Evolutionary conservation across 2,329 filamentous ascomycete species (phyloP).

Genomic region (Verticillium albo-atrum): DNA sequence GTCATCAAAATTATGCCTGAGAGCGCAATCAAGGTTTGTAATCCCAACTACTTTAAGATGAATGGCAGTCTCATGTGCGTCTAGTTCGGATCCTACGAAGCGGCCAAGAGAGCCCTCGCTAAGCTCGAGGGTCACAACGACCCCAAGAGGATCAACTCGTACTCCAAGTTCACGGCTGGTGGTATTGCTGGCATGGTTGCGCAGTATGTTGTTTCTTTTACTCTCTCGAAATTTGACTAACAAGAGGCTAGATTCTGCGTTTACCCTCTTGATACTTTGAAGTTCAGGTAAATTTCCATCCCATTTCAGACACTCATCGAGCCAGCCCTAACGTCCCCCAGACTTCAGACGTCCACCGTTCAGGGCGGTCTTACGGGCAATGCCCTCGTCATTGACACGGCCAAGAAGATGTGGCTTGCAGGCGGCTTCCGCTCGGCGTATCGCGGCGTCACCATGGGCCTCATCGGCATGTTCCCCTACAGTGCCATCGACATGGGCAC

Average conservation of each 20-base stretch:
- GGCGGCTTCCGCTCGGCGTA: slow-evolving; percentile 77
- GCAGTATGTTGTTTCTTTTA: slow-evolving; percentile 54
- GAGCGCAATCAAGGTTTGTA: slow-evolving; percentile 75
- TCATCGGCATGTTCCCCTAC: slow-evolving; percentile 96
- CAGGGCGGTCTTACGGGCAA: slow-evolving; percentile 80
- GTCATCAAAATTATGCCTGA: slow-evolving; percentile 98
- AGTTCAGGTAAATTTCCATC: slow-evolving; percentile 45
- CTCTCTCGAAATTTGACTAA: neutral
- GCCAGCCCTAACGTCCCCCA: slow-evolving; percentile 36
- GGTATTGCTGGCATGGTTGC: slow-evolving; percentile 91
- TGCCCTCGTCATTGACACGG: slow-evolving; percentile 75
- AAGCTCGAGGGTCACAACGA: slow-evolving; percentile 85
- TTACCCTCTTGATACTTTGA: slow-evolving; percentile 87
- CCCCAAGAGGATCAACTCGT: slow-evolving; percentile 70
- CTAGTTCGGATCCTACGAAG: slow-evolving; percentile 93
- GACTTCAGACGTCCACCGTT: slow-evolving; percentile 93
- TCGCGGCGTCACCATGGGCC: slow-evolving; percentile 86
- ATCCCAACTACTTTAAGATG: neutral
- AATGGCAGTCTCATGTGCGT: neutral
- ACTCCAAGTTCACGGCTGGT: slow-evolving; percentile 86
- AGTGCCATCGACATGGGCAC: slow-evolving; percentile 94
- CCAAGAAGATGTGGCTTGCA: slow-evolving; percentile 77
- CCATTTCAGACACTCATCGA: neutral
- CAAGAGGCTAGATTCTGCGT: slow-evolving; percentile 65
- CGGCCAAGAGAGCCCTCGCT: slow-evolving; percentile 82